Base-by-base conservation (phyloP, 768 basidiomycete genomes). In the Myochromella boudieri region DNA sequence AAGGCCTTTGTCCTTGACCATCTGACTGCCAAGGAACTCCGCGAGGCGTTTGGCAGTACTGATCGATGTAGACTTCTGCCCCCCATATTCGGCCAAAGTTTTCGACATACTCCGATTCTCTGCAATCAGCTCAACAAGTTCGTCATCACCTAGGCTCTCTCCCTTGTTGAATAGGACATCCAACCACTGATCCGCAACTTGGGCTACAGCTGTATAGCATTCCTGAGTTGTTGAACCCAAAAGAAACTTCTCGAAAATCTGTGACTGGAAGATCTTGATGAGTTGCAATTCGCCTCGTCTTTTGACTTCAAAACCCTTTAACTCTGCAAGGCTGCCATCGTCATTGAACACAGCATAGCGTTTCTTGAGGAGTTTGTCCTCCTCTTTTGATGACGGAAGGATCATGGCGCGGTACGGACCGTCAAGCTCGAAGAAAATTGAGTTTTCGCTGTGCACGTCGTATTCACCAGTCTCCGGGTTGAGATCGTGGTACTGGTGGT, bases 391-490 rank as follows among this genome's bases (percentile, higher is more conserved):
- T 1, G 94, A 95, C 1, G 97, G 97, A 10, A 99, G 78, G 58
- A 98, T 97, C 97, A 99, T 98, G 5, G 97, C 97, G 55, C 84
- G 91, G 73, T 98, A 99, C 1, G 97, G 97, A 1, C 97, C 97
- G 57, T 99, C 95, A 49, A 99, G 77, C 67, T 99, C 95, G 71
- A 99, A 98, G 75, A 98, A 99, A 67, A 99, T 99, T 12, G 93
- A 95, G 68, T 99, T 98, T 68, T 98, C 97, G 67, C 85, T 91
- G 52, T 91, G 89, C 22, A 98, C 70, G 15, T 72, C 72, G 67
- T 97, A 97, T 51, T 85, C 81, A 22, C 95, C 94, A 0, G 87
- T 87, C 41, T 85, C 84, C 6, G 81, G 78, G 60, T 97, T 85
- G 17, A 95, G 74, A 56, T 95, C 87, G 64, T 98, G 97, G 64